These are phyloP conservation scores for Strobilomyces echinocephalus DNA, from an alignment of 768 basidiomycete species.

Conservation along the genomic window DNA sequence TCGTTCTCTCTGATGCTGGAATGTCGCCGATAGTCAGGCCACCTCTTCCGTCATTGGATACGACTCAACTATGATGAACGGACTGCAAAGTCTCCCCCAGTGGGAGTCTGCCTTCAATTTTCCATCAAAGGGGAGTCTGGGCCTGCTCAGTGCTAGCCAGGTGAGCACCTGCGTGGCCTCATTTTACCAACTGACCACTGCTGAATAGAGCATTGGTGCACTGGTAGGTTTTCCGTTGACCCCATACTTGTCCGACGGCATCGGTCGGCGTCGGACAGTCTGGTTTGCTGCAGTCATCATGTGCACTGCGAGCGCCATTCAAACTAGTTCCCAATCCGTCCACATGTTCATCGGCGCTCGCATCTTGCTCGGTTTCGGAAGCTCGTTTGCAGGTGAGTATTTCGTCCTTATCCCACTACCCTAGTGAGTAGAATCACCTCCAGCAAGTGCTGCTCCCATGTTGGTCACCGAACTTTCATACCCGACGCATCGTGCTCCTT, in stretches of 20 bases:
- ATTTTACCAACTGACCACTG: not conserved
- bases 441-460: conserved; percentile 73
- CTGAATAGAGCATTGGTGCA: conserved; percentile 58
- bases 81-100: conserved; percentile 37
- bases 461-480: conserved; percentile 80
- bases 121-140: too few species aligned
- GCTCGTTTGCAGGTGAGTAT: conserved; percentile 57
- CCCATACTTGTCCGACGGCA: too few species aligned
- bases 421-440: not conserved
- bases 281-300: too few species aligned
- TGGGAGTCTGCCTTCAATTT: too few species aligned
- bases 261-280: too few species aligned
- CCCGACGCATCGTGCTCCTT: too few species aligned
- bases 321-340: too few species aligned
- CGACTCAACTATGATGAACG: too few species aligned
- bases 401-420: too few species aligned
- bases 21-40: too few species aligned
- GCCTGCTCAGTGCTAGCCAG: conserved; percentile 49
- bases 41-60: conserved; percentile 22
- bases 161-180: conserved; percentile 30
- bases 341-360: conserved; percentile 35
- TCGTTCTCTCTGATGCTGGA: too few species aligned
- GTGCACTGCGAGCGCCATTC: too few species aligned
- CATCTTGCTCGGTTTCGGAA: conserved; percentile 72
- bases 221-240: conserved; percentile 61